Evolutionary conservation across 2,329 filamentous ascomycete species (phyloP).

Genomic region (Verticillium zaregamsianum): DNA sequence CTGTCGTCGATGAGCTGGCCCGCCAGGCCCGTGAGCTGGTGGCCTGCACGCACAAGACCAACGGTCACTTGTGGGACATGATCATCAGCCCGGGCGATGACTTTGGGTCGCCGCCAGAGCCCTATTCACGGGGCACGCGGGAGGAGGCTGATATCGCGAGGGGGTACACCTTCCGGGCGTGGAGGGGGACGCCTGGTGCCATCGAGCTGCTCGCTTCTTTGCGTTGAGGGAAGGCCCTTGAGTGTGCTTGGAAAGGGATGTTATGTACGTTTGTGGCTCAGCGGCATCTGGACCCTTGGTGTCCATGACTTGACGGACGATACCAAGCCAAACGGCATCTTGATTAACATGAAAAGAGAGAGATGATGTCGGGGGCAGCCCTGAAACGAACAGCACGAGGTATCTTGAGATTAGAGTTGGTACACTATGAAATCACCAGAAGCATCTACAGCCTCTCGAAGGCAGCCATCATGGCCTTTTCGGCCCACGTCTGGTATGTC

Average conservation of each 20-base stretch:
- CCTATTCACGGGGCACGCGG: not conserved
- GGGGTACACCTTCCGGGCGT: not conserved
- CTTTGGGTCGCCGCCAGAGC: not conserved
- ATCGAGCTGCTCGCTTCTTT: not conserved
- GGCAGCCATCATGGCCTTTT: not conserved
- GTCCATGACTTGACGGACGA: too few species aligned
- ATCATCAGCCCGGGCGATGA: not conserved
- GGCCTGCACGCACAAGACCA: not conserved
- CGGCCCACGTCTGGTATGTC: not conserved
- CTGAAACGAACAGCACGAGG: not conserved
- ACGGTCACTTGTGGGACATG: not conserved
- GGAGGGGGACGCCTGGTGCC: not conserved
- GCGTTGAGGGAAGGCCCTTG: not conserved
- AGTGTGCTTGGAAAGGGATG: too few species aligned
- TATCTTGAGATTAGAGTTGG: not conserved
- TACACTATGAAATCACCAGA: not conserved
- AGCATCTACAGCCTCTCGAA: not conserved
- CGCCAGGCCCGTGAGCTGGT: not conserved
- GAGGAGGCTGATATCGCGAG: not conserved
- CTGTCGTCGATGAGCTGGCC: not conserved
- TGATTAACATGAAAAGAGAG: not conserved
- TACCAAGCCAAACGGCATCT: not conserved
- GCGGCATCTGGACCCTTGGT: too few species aligned
- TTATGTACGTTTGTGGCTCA: too few species aligned
- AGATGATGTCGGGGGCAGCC: not conserved